Evolutionary conservation across 1,284 basidiomycete genomes (phyloP).

Genomic region (Pseudozyma thailandica): DNA sequence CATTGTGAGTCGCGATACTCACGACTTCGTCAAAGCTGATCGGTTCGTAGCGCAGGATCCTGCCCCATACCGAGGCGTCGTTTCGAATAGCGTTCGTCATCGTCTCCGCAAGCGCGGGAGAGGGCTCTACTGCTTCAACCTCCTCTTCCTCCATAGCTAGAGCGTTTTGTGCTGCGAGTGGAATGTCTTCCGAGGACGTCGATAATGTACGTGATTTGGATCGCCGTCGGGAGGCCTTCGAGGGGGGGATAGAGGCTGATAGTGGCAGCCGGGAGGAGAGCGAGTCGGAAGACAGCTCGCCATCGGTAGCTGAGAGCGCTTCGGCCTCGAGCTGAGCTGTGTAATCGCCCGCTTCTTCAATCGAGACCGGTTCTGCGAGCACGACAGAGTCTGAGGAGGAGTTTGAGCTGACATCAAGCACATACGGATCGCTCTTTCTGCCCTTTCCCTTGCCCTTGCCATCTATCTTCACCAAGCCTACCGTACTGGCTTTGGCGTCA

Average conservation of each 20-base stretch:
- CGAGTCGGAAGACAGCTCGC: constrained; percentile 2
- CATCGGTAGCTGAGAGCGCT: constrained; percentile 26
- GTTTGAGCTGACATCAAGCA: constrained; percentile 20
- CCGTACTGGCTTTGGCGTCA: too few relatives aligned
- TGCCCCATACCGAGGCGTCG: constrained; percentile 5
- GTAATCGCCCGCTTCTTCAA: constrained; percentile 11
- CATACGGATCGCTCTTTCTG: constrained; percentile 38
- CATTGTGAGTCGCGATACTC: constrained; percentile 23
- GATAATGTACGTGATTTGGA: constrained; percentile 9
- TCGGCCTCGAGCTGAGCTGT: constrained; percentile 30
- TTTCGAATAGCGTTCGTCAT: constrained; percentile 25
- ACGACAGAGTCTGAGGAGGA: constrained; percentile 6
- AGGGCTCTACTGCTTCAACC: constrained; percentile 12
- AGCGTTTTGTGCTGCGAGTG: not conserved
- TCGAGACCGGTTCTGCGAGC: not conserved
- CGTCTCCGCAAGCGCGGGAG: constrained; percentile 17
- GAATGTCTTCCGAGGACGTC: constrained; percentile 25
- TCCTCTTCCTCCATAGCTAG: not conserved
- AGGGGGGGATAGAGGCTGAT: constrained; percentile 8
- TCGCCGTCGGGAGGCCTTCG: constrained; percentile 3
- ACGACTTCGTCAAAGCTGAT: constrained; percentile 47
- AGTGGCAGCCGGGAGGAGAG: constrained; percentile 10
- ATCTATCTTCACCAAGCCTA: too few relatives aligned
- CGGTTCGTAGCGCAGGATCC: constrained; percentile 43
- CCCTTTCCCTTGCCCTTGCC: constrained; percentile 26